These are phyloP conservation scores for Penicillium sp. DNA, from an alignment of 2,329 filamentous ascomycete species.

Conservation along the genomic window DNA sequence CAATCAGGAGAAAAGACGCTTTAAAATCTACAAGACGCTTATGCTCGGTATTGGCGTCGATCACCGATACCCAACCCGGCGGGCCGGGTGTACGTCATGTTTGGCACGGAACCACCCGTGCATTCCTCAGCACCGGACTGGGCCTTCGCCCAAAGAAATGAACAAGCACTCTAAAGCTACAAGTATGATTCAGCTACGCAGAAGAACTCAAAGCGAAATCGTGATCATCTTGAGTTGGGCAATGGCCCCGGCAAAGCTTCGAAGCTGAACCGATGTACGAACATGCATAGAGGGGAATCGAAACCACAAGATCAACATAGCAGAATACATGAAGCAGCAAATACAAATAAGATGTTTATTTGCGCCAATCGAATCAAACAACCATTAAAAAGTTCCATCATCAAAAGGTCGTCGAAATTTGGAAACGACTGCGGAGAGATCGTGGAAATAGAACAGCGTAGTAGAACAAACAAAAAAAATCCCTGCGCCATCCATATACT, in stretches of 20 bases:
- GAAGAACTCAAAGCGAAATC: neutral
- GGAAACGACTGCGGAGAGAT: slow-evolving; percentile 9
- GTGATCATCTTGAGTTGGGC: slow-evolving; percentile 12
- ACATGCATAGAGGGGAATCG: slow-evolving; percentile 31
- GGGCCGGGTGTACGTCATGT: neutral
- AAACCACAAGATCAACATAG: slow-evolving; percentile 17
- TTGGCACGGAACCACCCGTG: neutral
- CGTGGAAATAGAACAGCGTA: slow-evolving; percentile 8
- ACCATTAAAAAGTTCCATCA: slow-evolving; percentile 16
- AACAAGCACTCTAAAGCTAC: neutral
- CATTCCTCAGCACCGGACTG: neutral
- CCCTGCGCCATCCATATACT: slow-evolving; percentile 30
- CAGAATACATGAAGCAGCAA: slow-evolving; percentile 18
- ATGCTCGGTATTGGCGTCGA: neutral
- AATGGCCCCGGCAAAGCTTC: slow-evolving; percentile 12
- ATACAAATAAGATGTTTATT: slow-evolving; percentile 17
- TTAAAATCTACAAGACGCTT: neutral
- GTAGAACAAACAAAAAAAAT: neutral
- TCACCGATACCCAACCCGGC: neutral
- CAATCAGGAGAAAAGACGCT: neutral
- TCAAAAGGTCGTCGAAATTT: slow-evolving; percentile 17
- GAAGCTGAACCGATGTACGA: slow-evolving; percentile 22
- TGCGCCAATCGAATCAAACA: slow-evolving; percentile 10
- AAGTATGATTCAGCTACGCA: neutral
- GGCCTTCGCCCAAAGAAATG: neutral